Evolutionary conservation across 202 grass and related monocot genomes (phyloP).

Genomic region (Zizania palustris): DNA sequence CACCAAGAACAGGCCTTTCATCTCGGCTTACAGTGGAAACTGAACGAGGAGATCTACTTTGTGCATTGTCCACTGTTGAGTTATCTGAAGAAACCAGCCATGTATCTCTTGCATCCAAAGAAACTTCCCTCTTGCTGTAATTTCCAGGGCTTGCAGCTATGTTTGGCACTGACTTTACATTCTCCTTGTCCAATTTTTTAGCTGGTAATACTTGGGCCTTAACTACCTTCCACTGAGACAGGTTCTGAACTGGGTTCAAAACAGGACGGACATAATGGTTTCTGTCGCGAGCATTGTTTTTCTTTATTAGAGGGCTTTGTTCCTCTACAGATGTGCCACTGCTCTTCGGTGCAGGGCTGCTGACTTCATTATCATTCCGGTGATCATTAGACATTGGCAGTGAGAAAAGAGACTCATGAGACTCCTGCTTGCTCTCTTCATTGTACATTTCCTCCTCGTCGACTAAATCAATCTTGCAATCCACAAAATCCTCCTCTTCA

Average conservation of each 20-base stretch:
- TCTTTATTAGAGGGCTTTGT: slow-evolving; percentile 43
- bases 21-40: slow-evolving; percentile 56
- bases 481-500: slow-evolving; percentile 52
- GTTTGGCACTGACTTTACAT: slow-evolving; percentile 30
- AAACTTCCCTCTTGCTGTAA: slow-evolving; percentile 53
- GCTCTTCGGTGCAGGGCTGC: slow-evolving; percentile 60
- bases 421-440: slow-evolving; percentile 71
- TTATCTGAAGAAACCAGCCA: slow-evolving; percentile 70
- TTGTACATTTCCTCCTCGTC: slow-evolving; percentile 45
- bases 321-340: slow-evolving; percentile 42
- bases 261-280: slow-evolving; percentile 62
- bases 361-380: slow-evolving; percentile 49
- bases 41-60: slow-evolving; percentile 48
- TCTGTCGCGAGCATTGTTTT: slow-evolving; percentile 60
- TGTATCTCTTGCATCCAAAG: slow-evolving; percentile 76
- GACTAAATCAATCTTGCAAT: slow-evolving; percentile 57
- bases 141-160: slow-evolving; percentile 13
- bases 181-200: slow-evolving; percentile 52
- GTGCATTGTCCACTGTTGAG: slow-evolving; percentile 52
- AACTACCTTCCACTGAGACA: slow-evolving; percentile 80
- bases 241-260: slow-evolving; percentile 79
- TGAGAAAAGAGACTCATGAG: slow-evolving; percentile 79
- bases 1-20: slow-evolving; percentile 71
- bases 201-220: slow-evolving; percentile 47
- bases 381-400: slow-evolving; percentile 60